Evolutionary conservation across 495 filamentous ascomycete species (phyloP).

Genomic region (Aspergillus bridgeri): DNA sequence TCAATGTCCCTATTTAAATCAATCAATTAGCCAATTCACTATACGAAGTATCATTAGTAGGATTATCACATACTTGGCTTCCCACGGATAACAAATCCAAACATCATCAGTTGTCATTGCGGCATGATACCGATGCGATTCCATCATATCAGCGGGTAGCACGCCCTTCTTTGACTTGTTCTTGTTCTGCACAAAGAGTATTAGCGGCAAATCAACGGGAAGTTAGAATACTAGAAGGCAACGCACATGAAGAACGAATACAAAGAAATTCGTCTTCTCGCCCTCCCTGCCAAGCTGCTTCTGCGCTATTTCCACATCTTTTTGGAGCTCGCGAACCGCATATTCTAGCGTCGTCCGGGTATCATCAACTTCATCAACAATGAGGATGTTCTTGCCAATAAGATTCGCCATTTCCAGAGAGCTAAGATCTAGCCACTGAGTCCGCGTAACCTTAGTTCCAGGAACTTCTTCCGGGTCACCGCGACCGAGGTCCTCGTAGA

Average conservation of each 20-base stretch:
- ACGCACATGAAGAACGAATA: conserved; percentile 95
- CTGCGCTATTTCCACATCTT: conserved; percentile 85
- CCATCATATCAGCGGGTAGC: conserved; percentile 77
- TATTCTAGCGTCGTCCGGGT: conserved; percentile 96
- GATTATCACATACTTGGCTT: conserved; percentile 63
- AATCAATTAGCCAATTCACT: conserved; percentile 10
- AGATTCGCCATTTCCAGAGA: conserved; percentile 86
- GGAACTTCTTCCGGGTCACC: conserved; percentile 63
- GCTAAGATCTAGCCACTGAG: conserved; percentile 94
- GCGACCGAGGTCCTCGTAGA: conserved; percentile 81
- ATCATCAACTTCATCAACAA: conserved; percentile 98
- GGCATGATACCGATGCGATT: conserved; percentile 73
- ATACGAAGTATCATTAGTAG: not conserved
- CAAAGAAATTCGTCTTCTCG: conserved; percentile 79
- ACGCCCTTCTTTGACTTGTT: conserved; percentile 90
- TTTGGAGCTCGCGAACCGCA: conserved; percentile 90
- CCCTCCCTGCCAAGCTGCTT: conserved; percentile 62
- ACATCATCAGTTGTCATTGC: conserved; percentile 84
- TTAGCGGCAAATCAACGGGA: conserved; percentile 8
- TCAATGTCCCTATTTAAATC: conserved; percentile 70
- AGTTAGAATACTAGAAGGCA: not conserved
- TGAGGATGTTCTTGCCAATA: conserved; percentile 94
- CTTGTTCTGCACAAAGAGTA: conserved; percentile 68
- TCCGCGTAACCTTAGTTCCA: conserved; percentile 93
- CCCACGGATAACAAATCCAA: conserved; percentile 99